phyloP scores from a whole-genome alignment of 768 basidiomycete species.

The Paxillus ammoniavirescens region DNA sequence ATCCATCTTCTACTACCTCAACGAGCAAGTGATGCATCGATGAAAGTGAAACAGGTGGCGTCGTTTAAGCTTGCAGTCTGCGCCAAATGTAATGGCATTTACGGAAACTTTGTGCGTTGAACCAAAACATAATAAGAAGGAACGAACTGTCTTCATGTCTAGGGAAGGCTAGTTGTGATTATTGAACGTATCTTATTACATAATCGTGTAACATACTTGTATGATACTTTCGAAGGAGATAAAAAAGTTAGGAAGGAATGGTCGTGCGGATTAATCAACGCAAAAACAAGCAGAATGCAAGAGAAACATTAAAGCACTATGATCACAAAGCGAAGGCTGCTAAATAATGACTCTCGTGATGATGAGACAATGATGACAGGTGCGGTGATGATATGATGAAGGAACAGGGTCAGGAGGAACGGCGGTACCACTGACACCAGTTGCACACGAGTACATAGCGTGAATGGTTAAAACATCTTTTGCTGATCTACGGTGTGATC shows the following conservation, averaged over 20 bases:
- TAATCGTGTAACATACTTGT: not conserved
- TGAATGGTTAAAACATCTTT: slow-evolving; percentile 4
- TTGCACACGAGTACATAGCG: not conserved
- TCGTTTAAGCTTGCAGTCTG: too few species aligned
- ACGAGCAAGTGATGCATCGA: too few species aligned
- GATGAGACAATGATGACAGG: not conserved
- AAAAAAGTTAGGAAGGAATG: slow-evolving; percentile 3
- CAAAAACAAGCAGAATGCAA: slow-evolving; percentile 3
- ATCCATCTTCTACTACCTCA: too few species aligned
- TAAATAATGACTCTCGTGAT: not conserved
- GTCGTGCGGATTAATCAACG: slow-evolving; percentile 13
- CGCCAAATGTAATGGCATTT: too few species aligned
- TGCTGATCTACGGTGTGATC: slow-evolving; percentile 3
- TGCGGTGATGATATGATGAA: not conserved
- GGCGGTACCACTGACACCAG: not conserved
- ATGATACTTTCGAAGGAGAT: not conserved
- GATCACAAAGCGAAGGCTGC: not conserved
- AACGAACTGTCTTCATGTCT: too few species aligned
- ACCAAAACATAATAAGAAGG: too few species aligned
- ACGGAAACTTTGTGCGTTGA: too few species aligned
- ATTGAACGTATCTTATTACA: not conserved
- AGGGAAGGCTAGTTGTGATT: too few species aligned
- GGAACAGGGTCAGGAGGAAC: not conserved
- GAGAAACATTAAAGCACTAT: not conserved
- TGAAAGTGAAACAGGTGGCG: too few species aligned